Conservation (phyloP, 2,329 filamentous ascomycete species). For the Pseudogymnoascus sp. region DNA sequence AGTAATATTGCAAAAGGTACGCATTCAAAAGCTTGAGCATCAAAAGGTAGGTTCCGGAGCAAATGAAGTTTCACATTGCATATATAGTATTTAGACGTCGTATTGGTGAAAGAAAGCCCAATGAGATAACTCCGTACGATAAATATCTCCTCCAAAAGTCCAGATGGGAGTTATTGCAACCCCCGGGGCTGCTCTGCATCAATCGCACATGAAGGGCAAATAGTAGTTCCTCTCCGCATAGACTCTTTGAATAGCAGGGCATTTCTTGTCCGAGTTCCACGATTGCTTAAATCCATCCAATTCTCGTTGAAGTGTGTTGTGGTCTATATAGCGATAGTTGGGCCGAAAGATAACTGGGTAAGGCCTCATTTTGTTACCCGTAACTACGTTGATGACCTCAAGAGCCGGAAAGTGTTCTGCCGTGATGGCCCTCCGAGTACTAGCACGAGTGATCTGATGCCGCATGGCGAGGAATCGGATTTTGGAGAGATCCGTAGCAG, state of each 20-base stretch:
- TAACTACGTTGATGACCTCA: no score
- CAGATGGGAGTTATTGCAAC: not conserved
- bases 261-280: not conserved
- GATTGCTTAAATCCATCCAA: no score
- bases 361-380: no score
- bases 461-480: not conserved
- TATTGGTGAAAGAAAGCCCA: not conserved
- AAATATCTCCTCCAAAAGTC: not conserved
- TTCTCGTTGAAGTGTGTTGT: no score
- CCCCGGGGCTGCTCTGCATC: not conserved
- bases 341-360: no score
- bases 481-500: not conserved
- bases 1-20: not conserved
- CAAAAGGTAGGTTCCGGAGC: not conserved
- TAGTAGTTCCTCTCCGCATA: not conserved
- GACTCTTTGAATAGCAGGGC: not conserved
- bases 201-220: not conserved
- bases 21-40: not conserved
- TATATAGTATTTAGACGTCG: not conserved
- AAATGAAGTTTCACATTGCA: not conserved
- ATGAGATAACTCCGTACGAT: not conserved
- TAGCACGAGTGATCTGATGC: no score
- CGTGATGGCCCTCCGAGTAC: no score
- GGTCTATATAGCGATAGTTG: no score
- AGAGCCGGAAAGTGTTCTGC: no score